Evolutionary conservation across 108 stramenopile species (phyloP), one percentile per base, ranked within the genome.

Genomic region (Skeletonema grethae): DNA sequence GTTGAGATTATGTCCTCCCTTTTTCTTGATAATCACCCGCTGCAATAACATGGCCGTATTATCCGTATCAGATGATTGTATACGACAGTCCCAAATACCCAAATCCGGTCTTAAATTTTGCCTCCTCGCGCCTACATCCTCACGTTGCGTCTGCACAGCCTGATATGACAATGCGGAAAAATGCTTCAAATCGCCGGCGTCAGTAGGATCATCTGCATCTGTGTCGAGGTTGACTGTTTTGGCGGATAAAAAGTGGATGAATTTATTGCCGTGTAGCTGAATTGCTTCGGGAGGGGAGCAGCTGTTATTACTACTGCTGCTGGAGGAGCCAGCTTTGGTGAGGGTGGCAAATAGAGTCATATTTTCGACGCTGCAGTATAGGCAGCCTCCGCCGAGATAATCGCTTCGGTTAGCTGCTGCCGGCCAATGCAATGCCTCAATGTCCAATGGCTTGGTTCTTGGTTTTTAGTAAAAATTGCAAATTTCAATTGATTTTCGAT

Each of bases 11-110:
- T n/a, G n/a, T 4, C 16, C 56, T 16, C 29, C 43, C 18, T 32
- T 73, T 16, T 60, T 28, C 2, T 36, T 48, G 57, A 66, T 38
- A 15, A 61, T 59, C 10, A 78, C 84, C 30, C 61, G 35, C 11
- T 64, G 36, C 41, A 64, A 74, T 18, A 62, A 48, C 7, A 62
- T 72, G 25, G 73, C 65, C 39, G 58, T 3, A 16, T 56, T 35
- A 56, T 22, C 55, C 6, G n/a, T 25, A 20, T 30, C 36, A 5
- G 30, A 43, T n/a, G 41, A 43, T 43, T 60, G 30, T 31, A 70
- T 22, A 29, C 80, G 82, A 71, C 86, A 85, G 61, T 85, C 87
- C 92, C 89, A 93, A 20, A 90, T 76, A 0, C 88, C 89, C 62
- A 90, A 65, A 72, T 88, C 84, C 1, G 89, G 89, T 28, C 70